Evolutionary conservation across 441 rosid genomes (phyloP).

Genomic region (Kokia cookei): DNA sequence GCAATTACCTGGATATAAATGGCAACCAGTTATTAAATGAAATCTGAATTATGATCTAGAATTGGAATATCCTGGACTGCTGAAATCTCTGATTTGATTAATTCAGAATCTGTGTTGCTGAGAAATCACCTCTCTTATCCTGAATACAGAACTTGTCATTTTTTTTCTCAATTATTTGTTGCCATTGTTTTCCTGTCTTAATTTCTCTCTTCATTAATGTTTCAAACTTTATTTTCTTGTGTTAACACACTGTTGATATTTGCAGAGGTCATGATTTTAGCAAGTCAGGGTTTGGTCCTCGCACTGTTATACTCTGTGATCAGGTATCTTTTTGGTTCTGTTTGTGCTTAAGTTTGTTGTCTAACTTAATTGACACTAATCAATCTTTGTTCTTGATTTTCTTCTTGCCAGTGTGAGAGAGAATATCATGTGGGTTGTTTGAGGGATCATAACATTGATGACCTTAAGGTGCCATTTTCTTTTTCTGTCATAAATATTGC

Average conservation of each 20-base stretch:
- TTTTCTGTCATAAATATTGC: background rate
- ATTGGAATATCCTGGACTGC: background rate
- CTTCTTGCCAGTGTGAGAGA: constrained; percentile 63
- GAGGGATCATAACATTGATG: constrained; percentile 70
- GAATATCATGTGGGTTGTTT: constrained; percentile 94
- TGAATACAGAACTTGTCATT: background rate
- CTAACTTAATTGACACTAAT: constrained; percentile 3
- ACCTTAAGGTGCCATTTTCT: constrained; percentile 56
- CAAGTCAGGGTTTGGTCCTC: constrained; percentile 61
- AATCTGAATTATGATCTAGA: background rate
- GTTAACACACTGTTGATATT: constrained; percentile 2
- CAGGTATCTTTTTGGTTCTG: constrained; percentile 46
- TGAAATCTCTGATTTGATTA: background rate
- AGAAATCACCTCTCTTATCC: background rate
- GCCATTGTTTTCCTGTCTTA: background rate
- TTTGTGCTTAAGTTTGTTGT: background rate
- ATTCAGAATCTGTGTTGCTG: background rate
- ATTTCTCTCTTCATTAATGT: background rate
- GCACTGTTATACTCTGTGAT: constrained; percentile 83
- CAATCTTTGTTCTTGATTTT: constrained; percentile 10
- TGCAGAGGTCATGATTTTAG: constrained; percentile 72
- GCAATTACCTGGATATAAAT: background rate
- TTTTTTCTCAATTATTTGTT: background rate
- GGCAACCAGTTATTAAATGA: background rate
- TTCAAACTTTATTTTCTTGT: background rate